phyloP scores from a whole-genome alignment of 495 filamentous ascomycete species.

The Mytilinidion resinicola region DNA sequence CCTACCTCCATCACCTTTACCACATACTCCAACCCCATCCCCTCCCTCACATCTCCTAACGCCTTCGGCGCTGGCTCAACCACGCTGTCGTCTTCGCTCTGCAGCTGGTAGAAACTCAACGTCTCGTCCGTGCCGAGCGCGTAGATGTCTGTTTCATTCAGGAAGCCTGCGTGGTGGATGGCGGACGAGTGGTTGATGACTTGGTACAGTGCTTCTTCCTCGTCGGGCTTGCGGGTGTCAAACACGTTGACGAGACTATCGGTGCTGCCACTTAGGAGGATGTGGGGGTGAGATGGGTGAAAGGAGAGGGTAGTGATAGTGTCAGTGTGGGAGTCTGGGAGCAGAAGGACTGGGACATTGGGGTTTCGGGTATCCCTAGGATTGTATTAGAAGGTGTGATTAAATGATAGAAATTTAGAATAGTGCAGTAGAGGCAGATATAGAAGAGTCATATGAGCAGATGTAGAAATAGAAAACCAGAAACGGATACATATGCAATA shows the following conservation, averaged over 20 bases:
- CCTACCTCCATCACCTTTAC: slow-evolving; percentile 59
- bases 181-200: slow-evolving; percentile 82
- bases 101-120: slow-evolving; percentile 68
- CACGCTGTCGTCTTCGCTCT: slow-evolving; percentile 50
- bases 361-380: slow-evolving; percentile 63
- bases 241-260: slow-evolving; percentile 86
- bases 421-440: not conserved
- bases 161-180: slow-evolving; percentile 78
- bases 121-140: slow-evolving; percentile 63
- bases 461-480: too few relatives aligned
- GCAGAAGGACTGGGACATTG: slow-evolving; percentile 49
- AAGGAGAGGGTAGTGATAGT: slow-evolving; percentile 74
- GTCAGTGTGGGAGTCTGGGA: slow-evolving; percentile 85
- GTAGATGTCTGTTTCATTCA: slow-evolving; percentile 45
- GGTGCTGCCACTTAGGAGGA: slow-evolving; percentile 81
- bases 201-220: slow-evolving; percentile 74
- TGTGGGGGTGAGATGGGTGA: slow-evolving; percentile 54
- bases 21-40: slow-evolving; percentile 74
- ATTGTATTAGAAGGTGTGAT: not conserved
- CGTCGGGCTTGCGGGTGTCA: slow-evolving; percentile 58
- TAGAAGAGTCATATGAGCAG: too few relatives aligned
- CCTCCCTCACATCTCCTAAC: slow-evolving; percentile 69
- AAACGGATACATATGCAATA: too few relatives aligned
- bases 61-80: slow-evolving; percentile 48
- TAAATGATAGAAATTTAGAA: not conserved